Evolutionary conservation across 805 yeast genomes (phyloP).

Genomic region (Cyberlindnera euphorbiae): DNA sequence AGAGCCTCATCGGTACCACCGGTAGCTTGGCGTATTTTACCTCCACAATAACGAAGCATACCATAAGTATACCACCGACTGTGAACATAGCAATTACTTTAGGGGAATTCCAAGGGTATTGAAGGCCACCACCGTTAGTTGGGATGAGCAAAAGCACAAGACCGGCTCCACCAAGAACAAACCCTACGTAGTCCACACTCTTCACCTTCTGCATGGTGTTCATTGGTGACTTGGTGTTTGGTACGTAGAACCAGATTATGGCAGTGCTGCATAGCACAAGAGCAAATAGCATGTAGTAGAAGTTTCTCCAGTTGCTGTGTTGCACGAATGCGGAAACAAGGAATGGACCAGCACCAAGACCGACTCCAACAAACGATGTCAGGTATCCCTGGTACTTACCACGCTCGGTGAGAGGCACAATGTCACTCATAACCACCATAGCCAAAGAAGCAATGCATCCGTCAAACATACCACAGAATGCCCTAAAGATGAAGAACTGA

Average conservation of each 20-base stretch:
- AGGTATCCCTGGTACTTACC: slow-evolving; percentile 55
- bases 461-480: slow-evolving; percentile 53
- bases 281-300: slow-evolving; percentile 37
- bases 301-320: slow-evolving; percentile 36
- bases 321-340: slow-evolving; percentile 37
- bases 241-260: slow-evolving; percentile 38
- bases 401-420: slow-evolving; percentile 47
- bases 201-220: slow-evolving; percentile 37
- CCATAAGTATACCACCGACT: slow-evolving; percentile 38
- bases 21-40: slow-evolving; percentile 41
- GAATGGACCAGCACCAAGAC: slow-evolving; percentile 43
- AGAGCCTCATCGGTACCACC: slow-evolving; percentile 46
- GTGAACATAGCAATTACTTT: slow-evolving; percentile 36
- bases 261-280: slow-evolving; percentile 41
- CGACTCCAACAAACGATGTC: slow-evolving; percentile 46
- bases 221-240: slow-evolving; percentile 30
- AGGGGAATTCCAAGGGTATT: slow-evolving; percentile 50
- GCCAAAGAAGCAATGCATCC: slow-evolving; percentile 49
- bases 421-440: slow-evolving; percentile 51
- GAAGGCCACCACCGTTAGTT: slow-evolving; percentile 56
- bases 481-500: slow-evolving; percentile 48
- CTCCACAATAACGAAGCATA: slow-evolving; percentile 45
- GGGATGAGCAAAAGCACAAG: slow-evolving; percentile 48
- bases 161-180: slow-evolving; percentile 42
- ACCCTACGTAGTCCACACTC: slow-evolving; percentile 53